Percentiles rank a stretch among this genome's conserved stretches.
phyloP scores from a whole-genome alignment of 2,329 filamentous ascomycete genomes.

The Claviceps arundinis region DNA sequence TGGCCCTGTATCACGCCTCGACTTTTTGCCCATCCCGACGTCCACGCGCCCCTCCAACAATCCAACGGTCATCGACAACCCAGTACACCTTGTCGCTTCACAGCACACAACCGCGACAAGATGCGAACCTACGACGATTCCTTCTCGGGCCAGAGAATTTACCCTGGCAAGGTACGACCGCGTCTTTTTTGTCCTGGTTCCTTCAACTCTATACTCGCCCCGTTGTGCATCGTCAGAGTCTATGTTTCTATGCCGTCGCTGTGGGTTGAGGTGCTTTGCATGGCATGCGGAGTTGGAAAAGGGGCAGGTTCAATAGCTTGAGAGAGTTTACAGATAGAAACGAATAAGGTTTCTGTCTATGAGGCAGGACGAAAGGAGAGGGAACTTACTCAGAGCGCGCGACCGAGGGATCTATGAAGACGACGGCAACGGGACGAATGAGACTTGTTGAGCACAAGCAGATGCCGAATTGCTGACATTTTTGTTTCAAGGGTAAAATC shows the following conservation, averaged over 20 bases:
- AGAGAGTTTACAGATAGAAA: neutral
- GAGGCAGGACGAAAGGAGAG: neutral
- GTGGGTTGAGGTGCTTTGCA: neutral
- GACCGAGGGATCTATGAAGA: neutral
- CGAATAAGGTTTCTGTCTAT: neutral
- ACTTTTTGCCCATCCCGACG: slow-evolving; percentile 17
- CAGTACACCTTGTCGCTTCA: slow-evolving; percentile 26
- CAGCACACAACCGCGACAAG: slow-evolving; percentile 30
- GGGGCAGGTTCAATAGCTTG: neutral
- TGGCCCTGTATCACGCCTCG: slow-evolving; percentile 19
- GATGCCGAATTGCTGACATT: slow-evolving; percentile 11
- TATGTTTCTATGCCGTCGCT: neutral
- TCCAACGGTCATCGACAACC: slow-evolving; percentile 26
- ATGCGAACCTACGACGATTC: slow-evolving; percentile 56
- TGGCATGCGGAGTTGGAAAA: neutral
- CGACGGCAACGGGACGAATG: neutral
- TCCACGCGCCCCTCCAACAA: slow-evolving; percentile 15
- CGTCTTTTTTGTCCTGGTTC: neutral
- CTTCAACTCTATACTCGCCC: neutral
- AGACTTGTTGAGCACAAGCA: neutral
- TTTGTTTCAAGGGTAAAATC: slow-evolving; percentile 71
- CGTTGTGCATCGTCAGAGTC: neutral
- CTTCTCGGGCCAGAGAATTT: slow-evolving; percentile 54
- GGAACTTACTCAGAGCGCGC: neutral
- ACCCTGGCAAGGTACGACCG: slow-evolving; percentile 50